Evolutionary conservation across 441 rosid species (phyloP).

Genomic region (Pelargonium australe): DNA sequence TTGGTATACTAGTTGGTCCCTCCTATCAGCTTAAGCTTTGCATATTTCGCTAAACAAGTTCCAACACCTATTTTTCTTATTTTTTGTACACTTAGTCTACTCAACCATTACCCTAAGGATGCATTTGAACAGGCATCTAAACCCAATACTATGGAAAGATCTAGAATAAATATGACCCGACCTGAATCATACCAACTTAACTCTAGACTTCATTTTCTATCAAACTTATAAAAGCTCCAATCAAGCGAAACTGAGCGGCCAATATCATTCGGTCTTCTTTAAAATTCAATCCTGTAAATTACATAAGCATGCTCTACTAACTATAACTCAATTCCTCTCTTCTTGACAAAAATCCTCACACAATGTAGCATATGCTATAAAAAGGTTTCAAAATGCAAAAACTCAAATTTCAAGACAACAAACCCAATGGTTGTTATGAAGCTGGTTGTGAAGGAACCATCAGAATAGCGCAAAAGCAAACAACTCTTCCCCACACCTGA

Average conservation of each 20-base stretch:
- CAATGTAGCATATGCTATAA: conserved; percentile 1
- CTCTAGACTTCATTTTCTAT: conserved; percentile 12
- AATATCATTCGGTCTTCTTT: neutral
- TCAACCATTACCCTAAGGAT: no score
- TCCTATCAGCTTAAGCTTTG: no score
- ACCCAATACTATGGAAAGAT: no score
- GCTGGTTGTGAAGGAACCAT: conserved; percentile 96
- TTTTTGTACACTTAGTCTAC: no score
- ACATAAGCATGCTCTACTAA: conserved; percentile 4
- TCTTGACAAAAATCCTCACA: conserved; percentile 6
- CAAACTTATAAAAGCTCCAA: neutral
- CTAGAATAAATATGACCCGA: conserved; percentile 4
- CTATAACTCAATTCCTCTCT: conserved; percentile 2
- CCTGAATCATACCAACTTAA: neutral
- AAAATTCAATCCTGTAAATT: neutral
- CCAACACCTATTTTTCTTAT: no score
- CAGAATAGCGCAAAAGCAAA: conserved; percentile 95
- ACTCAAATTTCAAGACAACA: conserved; percentile 27
- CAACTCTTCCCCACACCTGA: conserved; percentile 99
- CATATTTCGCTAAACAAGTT: no score
- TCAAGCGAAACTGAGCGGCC: neutral
- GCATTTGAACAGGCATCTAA: no score
- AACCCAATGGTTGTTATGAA: conserved; percentile 96
- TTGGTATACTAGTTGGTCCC: no score
- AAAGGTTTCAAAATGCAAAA: conserved; percentile 5